Evolutionary conservation across 2,329 filamentous ascomycete species (phyloP).

Genomic region (Aspergillus puulaauensis): DNA sequence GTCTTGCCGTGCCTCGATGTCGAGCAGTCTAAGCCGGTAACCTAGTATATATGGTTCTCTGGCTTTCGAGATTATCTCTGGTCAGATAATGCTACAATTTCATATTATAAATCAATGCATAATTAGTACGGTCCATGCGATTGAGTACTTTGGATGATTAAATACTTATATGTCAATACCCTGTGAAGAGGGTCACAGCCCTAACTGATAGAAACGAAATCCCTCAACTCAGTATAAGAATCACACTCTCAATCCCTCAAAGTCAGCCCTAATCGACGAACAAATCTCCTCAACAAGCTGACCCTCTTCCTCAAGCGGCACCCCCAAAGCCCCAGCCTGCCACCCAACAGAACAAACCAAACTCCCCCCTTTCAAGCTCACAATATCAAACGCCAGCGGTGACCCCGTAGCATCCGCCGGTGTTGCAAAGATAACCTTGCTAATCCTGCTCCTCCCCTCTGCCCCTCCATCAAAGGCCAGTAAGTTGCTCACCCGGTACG

Average conservation of each 20-base stretch:
- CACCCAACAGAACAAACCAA: constrained; percentile 44
- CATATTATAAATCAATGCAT: too few relatives aligned
- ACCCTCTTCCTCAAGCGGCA: constrained; percentile 29
- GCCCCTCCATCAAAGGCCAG: constrained; percentile 33
- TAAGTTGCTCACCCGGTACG: constrained; percentile 50
- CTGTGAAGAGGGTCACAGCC: too few relatives aligned
- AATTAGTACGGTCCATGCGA: too few relatives aligned
- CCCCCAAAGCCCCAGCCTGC: constrained; percentile 43
- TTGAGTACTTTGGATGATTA: too few relatives aligned
- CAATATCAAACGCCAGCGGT: constrained; percentile 44
- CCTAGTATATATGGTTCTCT: too few relatives aligned
- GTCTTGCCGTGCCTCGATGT: too few relatives aligned
- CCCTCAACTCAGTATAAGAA: background rate
- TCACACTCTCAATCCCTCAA: background rate
- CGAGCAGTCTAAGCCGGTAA: too few relatives aligned
- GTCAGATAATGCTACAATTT: too few relatives aligned
- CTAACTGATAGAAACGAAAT: too few relatives aligned
- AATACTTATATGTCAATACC: too few relatives aligned
- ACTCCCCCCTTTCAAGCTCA: constrained; percentile 40
- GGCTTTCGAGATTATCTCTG: too few relatives aligned
- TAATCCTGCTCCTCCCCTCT: constrained; percentile 20
- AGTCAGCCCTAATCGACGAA: background rate
- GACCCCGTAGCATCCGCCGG: constrained; percentile 41
- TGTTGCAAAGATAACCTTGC: constrained; percentile 45
- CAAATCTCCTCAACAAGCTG: constrained; percentile 17